Base-by-base conservation (phyloP, 2,329 filamentous ascomycete genomes). In the Myriosclerotinia duriaeana region DNA sequence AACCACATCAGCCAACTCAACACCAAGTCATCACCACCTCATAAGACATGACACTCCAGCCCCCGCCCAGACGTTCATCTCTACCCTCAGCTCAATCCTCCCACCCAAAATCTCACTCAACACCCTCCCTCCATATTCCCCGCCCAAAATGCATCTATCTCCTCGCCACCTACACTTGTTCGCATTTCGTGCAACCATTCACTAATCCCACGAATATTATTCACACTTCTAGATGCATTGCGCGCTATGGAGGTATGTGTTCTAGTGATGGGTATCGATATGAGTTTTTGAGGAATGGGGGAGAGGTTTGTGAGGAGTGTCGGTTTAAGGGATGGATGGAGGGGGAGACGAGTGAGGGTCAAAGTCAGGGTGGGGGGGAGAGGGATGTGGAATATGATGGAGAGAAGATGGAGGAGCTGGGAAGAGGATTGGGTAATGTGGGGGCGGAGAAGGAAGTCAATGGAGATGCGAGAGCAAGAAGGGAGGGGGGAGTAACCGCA, bases 241-340 rank as follows among this genome's bases (percentile, higher is more conserved):
- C 44, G 15, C 44, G 56, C 22, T 50, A 12, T 4, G 56, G 56
- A 22, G 42, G 56, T 12, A 38, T 5, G 4, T 60, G 56, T 50
- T 60, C 56, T 17, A 60, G 56, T 36, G 30, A 17, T 14, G 56
- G 42, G 42, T 60, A 50, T 60, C 30, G 30, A 14, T 50, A 60
- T 60, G 30, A 60, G 4, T 22, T 60, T 17, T 26, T 17, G 20
- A 36, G 30, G 26, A 38, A 38, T 22, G 44, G 20, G 2, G 56
- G 30, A 11, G 56, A 59, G 2, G 1, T 3, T 3, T 60, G 56
- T 22, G 42, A 26, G 15, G 42, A 17, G 22, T 60, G 56, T 60
- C 12, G 56, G 20, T 2, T 2, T 8, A 15, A 6, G 11, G 4
- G 8, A 3, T 46, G 11, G 26, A 34, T n/a, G 17, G 12, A 22